Evolutionary conservation across 2,329 filamentous ascomycete genomes (phyloP).

Genomic region (Colletotrichum sp.): DNA sequence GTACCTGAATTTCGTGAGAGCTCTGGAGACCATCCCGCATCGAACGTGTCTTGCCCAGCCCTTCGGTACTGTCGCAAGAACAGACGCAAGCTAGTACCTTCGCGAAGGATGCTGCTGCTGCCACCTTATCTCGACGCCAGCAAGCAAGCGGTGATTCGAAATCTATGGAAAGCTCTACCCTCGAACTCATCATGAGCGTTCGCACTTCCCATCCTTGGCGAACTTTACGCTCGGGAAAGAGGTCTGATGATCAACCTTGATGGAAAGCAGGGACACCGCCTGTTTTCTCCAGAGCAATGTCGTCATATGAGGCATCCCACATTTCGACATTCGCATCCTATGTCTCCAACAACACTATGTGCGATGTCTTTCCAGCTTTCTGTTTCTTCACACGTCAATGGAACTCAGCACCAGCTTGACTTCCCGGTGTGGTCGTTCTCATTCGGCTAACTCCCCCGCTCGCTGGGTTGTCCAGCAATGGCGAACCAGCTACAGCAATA

Average conservation of each 20-base stretch:
- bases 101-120: not conserved
- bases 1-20: slow-evolving; percentile 41
- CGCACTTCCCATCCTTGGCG: not conserved
- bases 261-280: not conserved
- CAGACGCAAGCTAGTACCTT: not conserved
- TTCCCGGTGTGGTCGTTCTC: not conserved
- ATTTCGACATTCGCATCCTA: not conserved
- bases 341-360: not conserved
- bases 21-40: slow-evolving; percentile 4
- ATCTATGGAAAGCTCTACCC: not conserved
- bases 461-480: not conserved
- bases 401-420: not conserved
- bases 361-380: not conserved
- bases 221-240: not conserved
- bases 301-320: not conserved
- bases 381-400: not conserved
- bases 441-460: not conserved
- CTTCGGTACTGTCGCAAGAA: not conserved
- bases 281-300: not conserved
- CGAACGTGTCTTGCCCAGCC: not conserved
- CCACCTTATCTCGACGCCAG: not conserved
- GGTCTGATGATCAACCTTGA: not conserved
- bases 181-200: not conserved
- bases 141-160: not conserved
- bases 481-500: not conserved